Evolutionary conservation across 1,284 basidiomycete genomes (phyloP), one percentile per base, ranked within the genome.

Genomic region (Ustilago hordei): DNA sequence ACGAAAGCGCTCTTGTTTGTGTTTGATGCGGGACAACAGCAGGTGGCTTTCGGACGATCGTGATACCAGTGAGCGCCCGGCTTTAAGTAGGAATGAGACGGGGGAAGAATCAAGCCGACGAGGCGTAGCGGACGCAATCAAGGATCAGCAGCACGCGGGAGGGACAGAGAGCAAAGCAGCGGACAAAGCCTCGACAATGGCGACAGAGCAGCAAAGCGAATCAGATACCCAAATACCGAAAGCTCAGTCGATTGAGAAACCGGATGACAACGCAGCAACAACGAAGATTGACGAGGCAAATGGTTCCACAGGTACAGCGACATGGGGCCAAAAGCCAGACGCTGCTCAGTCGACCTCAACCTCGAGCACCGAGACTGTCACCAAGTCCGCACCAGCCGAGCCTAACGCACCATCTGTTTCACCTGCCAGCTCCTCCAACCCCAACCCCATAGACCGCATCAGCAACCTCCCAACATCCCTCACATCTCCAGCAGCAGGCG

Each of bases 11-110:
- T 54, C 31, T 4, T n/a, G 55, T 36, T 59, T 57, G 36, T 45
- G 34, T 41, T 34, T 35, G n/a, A 15, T 53, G 34, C 41, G 64
- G 43, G 54, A 39, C 41, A 56, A 59, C 32, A 67, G 73, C 17
- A 55, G 62, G 19, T 76, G 74, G 74, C 69, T 76, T 32, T 50
- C 32, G 5, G 57, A 64, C 19, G 74, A 76, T 41, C 61, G 65
- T 43, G 69, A 69, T 48, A n/a, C 31, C 45, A 43, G 34, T 45
- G 48, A 55, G 31, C 28, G 39, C 11, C 8, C 6, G 48, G 31
- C 32, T 12, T 1, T 36, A n/a, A 38, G 52, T 36, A 64, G 41
- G 28, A 35, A 47, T 41, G 57, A 60, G 53, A 34, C 43, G 45
- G 13, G 50, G 28, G 34, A 34, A 35, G 32, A 6, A 6, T 19